These are phyloP conservation scores for Amphicarpaea edgeworthii DNA, from an alignment of 306 rosid genomes.

Conservation along the genomic window DNA sequence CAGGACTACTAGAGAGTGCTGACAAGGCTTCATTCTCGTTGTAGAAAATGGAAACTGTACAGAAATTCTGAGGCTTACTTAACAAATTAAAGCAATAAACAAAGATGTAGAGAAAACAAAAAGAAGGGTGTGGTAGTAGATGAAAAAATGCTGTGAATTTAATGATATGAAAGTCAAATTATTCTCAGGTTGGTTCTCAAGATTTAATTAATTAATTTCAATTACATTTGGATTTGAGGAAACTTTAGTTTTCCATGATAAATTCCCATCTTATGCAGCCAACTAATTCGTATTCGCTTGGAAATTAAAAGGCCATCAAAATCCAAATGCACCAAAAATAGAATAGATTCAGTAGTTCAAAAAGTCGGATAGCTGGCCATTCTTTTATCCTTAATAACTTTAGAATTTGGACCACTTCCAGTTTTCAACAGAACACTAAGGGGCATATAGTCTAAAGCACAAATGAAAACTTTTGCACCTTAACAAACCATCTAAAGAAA, in stretches of 20 bases:
- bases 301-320: slow-evolving; percentile 35
- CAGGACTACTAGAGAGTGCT: slow-evolving; percentile 65
- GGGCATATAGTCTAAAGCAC: slow-evolving; percentile 28
- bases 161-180: slow-evolving; percentile 19
- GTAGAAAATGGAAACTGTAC: slow-evolving; percentile 69
- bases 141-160: not conserved
- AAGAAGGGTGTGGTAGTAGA: not conserved
- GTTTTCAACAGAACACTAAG: slow-evolving; percentile 11
- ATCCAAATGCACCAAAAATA: slow-evolving; percentile 47
- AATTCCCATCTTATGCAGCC: slow-evolving; percentile 24
- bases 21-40: slow-evolving; percentile 76
- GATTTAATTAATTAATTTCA: slow-evolving; percentile 31
- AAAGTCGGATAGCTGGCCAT: slow-evolving; percentile 37
- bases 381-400: slow-evolving; percentile 42
- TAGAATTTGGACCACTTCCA: slow-evolving; percentile 51
- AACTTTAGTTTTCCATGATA: not conserved
- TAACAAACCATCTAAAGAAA: slow-evolving; percentile 38
- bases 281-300: slow-evolving; percentile 19
- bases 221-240: slow-evolving; percentile 14
- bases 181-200: slow-evolving; percentile 17
- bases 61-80: slow-evolving; percentile 39
- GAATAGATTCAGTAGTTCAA: slow-evolving; percentile 38
- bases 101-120: not conserved
- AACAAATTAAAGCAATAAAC: slow-evolving; percentile 36
- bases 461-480: slow-evolving; percentile 29